Conservation (phyloP, 2,329 filamentous ascomycete species). For the Diplocarpon rosae region DNA sequence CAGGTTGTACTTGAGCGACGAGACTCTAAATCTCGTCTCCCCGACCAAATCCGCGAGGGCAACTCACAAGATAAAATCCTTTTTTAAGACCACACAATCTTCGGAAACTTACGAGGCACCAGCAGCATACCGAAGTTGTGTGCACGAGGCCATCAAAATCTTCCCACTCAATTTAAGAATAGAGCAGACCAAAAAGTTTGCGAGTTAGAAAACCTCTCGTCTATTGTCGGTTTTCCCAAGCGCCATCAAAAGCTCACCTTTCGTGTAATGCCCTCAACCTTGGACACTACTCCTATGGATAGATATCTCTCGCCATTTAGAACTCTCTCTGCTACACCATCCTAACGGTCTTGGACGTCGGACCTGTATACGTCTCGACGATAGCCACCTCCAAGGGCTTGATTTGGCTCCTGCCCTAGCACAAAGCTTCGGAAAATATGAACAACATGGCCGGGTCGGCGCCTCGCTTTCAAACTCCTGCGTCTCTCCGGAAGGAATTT, state of each 20-base stretch:
- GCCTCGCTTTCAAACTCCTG: slow-evolving; percentile 16
- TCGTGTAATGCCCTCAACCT: too few species aligned
- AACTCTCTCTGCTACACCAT: slow-evolving; percentile 14
- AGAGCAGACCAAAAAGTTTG: slow-evolving; percentile 1
- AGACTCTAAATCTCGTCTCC: not conserved
- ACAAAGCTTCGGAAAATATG: slow-evolving; percentile 10
- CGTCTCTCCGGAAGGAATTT: slow-evolving; percentile 11
- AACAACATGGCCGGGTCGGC: slow-evolving; percentile 12
- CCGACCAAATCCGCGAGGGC: not conserved
- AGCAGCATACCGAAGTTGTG: not conserved
- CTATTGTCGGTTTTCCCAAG: slow-evolving; percentile 11
- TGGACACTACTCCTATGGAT: slow-evolving; percentile 5
- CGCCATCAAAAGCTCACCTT: too few species aligned
- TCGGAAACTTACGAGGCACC: not conserved
- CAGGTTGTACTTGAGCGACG: not conserved
- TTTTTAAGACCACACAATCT: not conserved
- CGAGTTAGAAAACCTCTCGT: slow-evolving; percentile 9
- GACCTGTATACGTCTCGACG: slow-evolving; percentile 4
- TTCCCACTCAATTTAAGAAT: slow-evolving; percentile 3
- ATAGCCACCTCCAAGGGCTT: slow-evolving; percentile 3
- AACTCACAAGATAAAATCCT: not conserved
- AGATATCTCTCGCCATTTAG: slow-evolving; percentile 12
- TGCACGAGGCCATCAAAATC: not conserved
- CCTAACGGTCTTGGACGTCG: slow-evolving; percentile 7
- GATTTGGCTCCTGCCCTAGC: slow-evolving; percentile 15